phyloP scores from a whole-genome alignment of 2,329 filamentous ascomycete genomes.

The Xylariaceae sp. region DNA sequence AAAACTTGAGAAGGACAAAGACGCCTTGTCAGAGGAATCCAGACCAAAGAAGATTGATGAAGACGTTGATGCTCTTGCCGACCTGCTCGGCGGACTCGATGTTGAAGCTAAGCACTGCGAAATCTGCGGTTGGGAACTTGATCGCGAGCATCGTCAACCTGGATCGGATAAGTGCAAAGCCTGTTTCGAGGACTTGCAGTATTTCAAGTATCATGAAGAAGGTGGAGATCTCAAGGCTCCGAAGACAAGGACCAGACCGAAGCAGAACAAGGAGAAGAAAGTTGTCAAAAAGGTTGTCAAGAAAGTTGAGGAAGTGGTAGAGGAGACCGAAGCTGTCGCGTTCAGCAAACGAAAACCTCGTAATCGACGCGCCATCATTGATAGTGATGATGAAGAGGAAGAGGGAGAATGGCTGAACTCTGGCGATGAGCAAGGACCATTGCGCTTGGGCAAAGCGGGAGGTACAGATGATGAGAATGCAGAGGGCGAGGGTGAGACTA shows the following conservation, averaged over 20 bases:
- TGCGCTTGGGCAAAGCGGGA: slow-evolving; percentile 73
- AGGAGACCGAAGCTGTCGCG: slow-evolving; percentile 33
- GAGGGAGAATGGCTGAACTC: slow-evolving; percentile 79
- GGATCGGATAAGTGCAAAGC: slow-evolving; percentile 62
- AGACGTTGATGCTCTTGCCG: slow-evolving; percentile 79
- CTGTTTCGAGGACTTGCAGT: slow-evolving; percentile 72
- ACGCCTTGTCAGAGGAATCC: slow-evolving; percentile 69
- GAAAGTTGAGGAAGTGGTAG: slow-evolving; percentile 20
- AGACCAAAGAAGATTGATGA: slow-evolving; percentile 52
- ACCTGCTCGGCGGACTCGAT: slow-evolving; percentile 80
- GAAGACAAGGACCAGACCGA: slow-evolving; percentile 38
- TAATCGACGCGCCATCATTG: slow-evolving; percentile 43
- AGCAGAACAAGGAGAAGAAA: slow-evolving; percentile 34
- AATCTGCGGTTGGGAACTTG: slow-evolving; percentile 72
- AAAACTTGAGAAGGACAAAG: slow-evolving; percentile 83
- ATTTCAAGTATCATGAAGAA: slow-evolving; percentile 51
- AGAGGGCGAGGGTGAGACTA: slow-evolving; percentile 79
- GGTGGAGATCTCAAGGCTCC: slow-evolving; percentile 35
- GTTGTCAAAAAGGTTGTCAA: slow-evolving; percentile 26
- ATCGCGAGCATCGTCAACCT: slow-evolving; percentile 41
- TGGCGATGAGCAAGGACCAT: slow-evolving; percentile 58
- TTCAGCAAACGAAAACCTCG: slow-evolving; percentile 28
- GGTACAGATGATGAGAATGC: slow-evolving; percentile 84
- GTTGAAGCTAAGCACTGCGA: slow-evolving; percentile 78
- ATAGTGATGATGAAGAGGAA: slow-evolving; percentile 60